Evolutionary conservation across 805 yeast species (phyloP).

Genomic region (Vanderwaltozyma verrucispora): DNA sequence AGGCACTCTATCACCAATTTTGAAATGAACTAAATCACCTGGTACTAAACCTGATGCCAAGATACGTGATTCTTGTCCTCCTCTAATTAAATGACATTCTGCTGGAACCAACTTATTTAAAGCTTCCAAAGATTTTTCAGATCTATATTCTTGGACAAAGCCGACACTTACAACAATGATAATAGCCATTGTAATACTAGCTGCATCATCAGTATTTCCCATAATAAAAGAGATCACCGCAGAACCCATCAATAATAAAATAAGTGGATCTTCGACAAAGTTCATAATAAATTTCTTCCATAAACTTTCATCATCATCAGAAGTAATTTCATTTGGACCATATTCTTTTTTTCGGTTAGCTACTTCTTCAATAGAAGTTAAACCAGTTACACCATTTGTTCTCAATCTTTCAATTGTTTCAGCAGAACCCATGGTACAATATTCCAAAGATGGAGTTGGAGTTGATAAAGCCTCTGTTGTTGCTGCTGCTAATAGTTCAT

Average conservation of each 20-base stretch:
- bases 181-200: slow-evolving; percentile 88
- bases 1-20: slow-evolving; percentile 93
- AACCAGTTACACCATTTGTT: slow-evolving; percentile 52
- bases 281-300: slow-evolving; percentile 63
- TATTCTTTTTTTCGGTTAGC: slow-evolving; percentile 58
- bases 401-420: slow-evolving; percentile 53
- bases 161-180: slow-evolving; percentile 93
- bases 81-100: slow-evolving; percentile 85
- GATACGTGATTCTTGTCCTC: slow-evolving; percentile 66
- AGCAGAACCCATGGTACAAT: slow-evolving; percentile 49
- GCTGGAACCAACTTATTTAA: slow-evolving; percentile 91
- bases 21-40: slow-evolving; percentile 84
- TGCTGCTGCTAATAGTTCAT: slow-evolving; percentile 9
- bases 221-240: slow-evolving; percentile 78
- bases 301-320: slow-evolving; percentile 68
- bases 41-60: slow-evolving; percentile 86
- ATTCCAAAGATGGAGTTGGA: slow-evolving; percentile 51
- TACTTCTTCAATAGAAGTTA: slow-evolving; percentile 60
- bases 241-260: slow-evolving; percentile 78
- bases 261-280: slow-evolving; percentile 86
- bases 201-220: slow-evolving; percentile 95
- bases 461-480: slow-evolving; percentile 23
- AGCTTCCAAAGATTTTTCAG: slow-evolving; percentile 91
- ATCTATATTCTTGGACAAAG: slow-evolving; percentile 91
- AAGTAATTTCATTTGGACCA: slow-evolving; percentile 70